Conservation (phyloP, 1,139 yeast species). For the Protomyces arabidopsidicola region DNA sequence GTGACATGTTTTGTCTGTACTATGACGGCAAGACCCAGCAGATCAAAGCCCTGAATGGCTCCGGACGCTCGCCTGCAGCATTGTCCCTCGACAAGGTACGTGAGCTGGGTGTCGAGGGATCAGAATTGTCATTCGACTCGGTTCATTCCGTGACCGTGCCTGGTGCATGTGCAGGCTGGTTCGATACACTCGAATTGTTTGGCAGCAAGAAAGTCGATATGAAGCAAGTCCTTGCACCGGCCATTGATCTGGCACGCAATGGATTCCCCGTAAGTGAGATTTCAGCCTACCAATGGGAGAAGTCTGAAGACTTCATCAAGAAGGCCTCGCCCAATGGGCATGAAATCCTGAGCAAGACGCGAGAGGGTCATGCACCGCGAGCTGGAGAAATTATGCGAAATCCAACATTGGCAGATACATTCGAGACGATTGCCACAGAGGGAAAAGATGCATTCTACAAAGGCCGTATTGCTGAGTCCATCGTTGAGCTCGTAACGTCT, state of each 20-base stretch:
- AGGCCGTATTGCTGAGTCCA: constrained; percentile 63
- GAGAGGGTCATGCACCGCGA: constrained; percentile 46
- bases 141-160: constrained; percentile 66
- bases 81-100: constrained; percentile 51
- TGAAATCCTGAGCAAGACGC: constrained; percentile 43
- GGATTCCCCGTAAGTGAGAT: constrained; percentile 66
- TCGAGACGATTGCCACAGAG: constrained; percentile 49
- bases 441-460: constrained; percentile 67
- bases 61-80: constrained; percentile 62
- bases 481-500: constrained; percentile 50
- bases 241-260: constrained; percentile 61
- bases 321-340: constrained; percentile 38
- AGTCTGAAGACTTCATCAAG: constrained; percentile 43
- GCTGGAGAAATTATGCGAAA: constrained; percentile 61
- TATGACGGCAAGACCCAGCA: constrained; percentile 50
- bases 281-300: constrained; percentile 53
- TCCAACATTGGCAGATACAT: constrained; percentile 51
- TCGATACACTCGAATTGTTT: constrained; percentile 62
- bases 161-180: constrained; percentile 76
- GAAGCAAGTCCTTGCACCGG: constrained; percentile 55
- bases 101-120: constrained; percentile 44
- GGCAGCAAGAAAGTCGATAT: constrained; percentile 65
- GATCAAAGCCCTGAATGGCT: constrained; percentile 68
- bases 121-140: constrained; percentile 47
- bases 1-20: constrained; percentile 69